Evolutionary conservation across 2,329 filamentous ascomycete genomes (phyloP), one percentile per base, ranked within the genome.

Genomic region (Bipolaris victoriae): DNA sequence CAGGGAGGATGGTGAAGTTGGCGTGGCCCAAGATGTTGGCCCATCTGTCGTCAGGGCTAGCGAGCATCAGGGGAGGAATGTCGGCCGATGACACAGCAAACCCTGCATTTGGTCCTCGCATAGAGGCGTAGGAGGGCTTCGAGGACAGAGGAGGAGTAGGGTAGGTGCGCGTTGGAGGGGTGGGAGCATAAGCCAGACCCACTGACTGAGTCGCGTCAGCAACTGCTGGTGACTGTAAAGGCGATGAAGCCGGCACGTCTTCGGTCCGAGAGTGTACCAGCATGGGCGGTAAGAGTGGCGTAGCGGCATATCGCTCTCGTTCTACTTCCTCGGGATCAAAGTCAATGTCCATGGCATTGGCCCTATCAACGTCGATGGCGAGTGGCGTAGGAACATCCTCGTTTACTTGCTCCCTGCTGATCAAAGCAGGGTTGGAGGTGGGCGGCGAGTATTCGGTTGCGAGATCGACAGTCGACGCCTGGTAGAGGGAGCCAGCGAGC

Each of bases 1-100:
- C 86, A 0, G 93, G 93, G 20, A 86, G 80, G 66, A 98, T 96
- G 67, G 86, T 93, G 75, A 96, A 97, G 79, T 98, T 97, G 63
- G 93, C 93, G 73, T 98, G 93, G 26, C 94, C 94, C 13, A 98
- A 85, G 55, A 87, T 87, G 70, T 89, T 86, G 1, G 91, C 89
- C 94, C 94, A 97, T 64, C 89, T 87, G 72, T 96, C 92, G 48
- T 88, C 83, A 5, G 88, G 86, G 70, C 96, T 91, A 31, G 75
- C 72, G n/a, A 86, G 79, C 52, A 88, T 79, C 61, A 92, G 86
- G 4, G 85, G 83, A 3, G 88, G 85, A 15, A 90, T 85, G 24
- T 87, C 84, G 3, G 79, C 73, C 37, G 80, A 78, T 4, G 84
- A 82, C 35, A 84, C 79, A 57, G 69, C 56, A 54, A 69, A 80